Evolutionary conservation across 257 asterid species (phyloP), one percentile per base, ranked within the genome.

Genomic region (Plantago ovata): DNA sequence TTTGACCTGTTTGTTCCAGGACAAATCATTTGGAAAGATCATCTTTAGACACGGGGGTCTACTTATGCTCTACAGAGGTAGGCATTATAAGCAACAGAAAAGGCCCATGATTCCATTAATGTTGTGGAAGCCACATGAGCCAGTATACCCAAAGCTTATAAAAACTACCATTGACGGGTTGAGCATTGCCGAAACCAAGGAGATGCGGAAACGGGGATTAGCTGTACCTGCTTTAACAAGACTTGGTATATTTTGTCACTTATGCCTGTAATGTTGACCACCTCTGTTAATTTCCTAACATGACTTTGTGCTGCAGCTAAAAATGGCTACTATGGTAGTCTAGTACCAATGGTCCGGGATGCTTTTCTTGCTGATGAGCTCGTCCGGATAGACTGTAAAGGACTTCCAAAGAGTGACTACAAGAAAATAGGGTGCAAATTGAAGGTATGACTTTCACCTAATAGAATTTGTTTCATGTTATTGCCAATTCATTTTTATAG

Each of bases 111-210:
- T 92, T 73, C 98, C 98, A 9, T 54, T 81, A 53, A 92, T 88
- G 97, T 62, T 88, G 61, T 92, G 98, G 98, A 92, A 88, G 77
- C 98, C 98, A 53, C 95, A 77, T 20, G 97, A 86, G 65, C 98
- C 97, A 1, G 91, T 92, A 13, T 92, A 92, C 72, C 98, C 98
- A 10, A 81, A 80, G 75, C 95, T 92, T 56, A 63, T 88, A 53
- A 91, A 78, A 77, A 85, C 96, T 42, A 85, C 95, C 11, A 76
- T 88, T 4, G 95, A 85, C 46, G 95, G 95, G 75, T 75, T 91
- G 58, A 85, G 88, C 66, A 77, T 92, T 11, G 91, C 80, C 58
- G 98, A 85, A 82, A 92, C 98, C 3, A 85, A 91, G 64, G 78
- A 79, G 64, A 81, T 92, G 84, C 74, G 96, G 56, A 88, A 84